phyloP scores from a whole-genome alignment of 2,329 filamentous ascomycete species.

The Diaporthe nobilis region DNA sequence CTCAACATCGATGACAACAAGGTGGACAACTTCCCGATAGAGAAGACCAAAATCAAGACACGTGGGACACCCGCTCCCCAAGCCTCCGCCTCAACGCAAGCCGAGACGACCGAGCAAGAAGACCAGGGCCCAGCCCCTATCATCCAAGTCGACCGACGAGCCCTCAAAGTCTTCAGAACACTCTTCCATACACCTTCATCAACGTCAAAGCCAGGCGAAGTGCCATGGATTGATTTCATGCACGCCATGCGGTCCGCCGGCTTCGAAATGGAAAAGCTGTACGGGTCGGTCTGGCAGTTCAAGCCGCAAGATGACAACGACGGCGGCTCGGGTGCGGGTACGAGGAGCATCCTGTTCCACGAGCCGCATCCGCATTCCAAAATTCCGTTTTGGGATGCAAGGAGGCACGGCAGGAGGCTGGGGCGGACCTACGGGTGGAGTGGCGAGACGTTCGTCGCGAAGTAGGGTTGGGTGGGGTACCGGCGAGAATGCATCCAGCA shows the following conservation, averaged over 20 bases:
- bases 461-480: background rate
- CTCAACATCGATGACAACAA: background rate
- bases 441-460: background rate
- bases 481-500: no score
- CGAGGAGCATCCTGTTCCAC: slow-evolving; percentile 7
- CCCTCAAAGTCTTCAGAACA: slow-evolving; percentile 1
- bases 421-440: slow-evolving; percentile 12
- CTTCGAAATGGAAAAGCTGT: slow-evolving; percentile 27
- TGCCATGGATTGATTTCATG: background rate
- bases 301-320: background rate
- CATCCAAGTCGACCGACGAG: slow-evolving; percentile 15
- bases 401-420: slow-evolving; percentile 12
- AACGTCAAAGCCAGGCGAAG: background rate
- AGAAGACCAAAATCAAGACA: slow-evolving; percentile 5
- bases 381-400: background rate
- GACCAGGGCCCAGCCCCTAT: background rate
- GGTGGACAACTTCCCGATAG: no score
- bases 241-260: slow-evolving; percentile 12
- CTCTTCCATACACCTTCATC: no score
- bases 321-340: background rate
- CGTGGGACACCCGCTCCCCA: background rate
- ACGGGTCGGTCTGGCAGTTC: slow-evolving; percentile 27
- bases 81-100: rapidly evolving
- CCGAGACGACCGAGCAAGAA: background rate
- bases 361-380: slow-evolving; percentile 6